Evolutionary conservation across 2,329 filamentous ascomycete species (phyloP).

Genomic region (Fusarium humuli): DNA sequence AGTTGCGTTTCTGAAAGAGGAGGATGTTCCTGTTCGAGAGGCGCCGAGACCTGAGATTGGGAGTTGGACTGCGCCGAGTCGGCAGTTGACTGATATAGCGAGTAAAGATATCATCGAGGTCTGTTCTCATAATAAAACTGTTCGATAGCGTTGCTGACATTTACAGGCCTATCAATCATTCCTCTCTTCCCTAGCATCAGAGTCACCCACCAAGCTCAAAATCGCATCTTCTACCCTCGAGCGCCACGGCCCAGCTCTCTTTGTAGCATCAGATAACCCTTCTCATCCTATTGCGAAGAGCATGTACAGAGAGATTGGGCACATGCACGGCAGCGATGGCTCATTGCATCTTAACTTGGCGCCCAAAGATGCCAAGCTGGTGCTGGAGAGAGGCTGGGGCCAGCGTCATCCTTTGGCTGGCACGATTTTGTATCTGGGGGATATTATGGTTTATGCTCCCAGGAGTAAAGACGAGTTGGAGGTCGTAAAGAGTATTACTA

Average conservation of each 20-base stretch:
- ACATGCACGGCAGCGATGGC: constrained; percentile 35
- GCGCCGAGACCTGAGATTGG: constrained; percentile 24
- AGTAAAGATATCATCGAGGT: constrained; percentile 5
- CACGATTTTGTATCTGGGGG: constrained; percentile 25
- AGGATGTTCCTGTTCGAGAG: constrained; percentile 23
- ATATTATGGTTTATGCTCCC: constrained; percentile 36
- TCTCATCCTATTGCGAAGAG: constrained; percentile 10
- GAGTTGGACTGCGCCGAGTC: constrained; percentile 32
- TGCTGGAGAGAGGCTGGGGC: constrained; percentile 31
- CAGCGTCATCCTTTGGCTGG: constrained; percentile 32
- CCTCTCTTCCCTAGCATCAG: constrained; percentile 25
- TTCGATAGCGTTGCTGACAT: background rate
- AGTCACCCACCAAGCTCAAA: constrained; percentile 20
- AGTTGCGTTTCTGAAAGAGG: constrained; percentile 22
- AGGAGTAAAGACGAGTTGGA: constrained; percentile 23
- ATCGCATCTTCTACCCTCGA: constrained; percentile 29
- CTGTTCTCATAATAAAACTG: background rate
- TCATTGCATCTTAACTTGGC: constrained; percentile 32
- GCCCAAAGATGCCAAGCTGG: constrained; percentile 29
- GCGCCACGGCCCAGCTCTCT: constrained; percentile 30
- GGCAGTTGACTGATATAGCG: constrained; percentile 24
- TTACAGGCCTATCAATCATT: constrained; percentile 27
- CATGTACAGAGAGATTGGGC: constrained; percentile 16
- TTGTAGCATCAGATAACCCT: background rate
- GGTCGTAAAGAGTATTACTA: constrained; percentile 11